Percentiles rank a stretch among this genome's conserved stretches.
These are phyloP conservation scores for Neonectria punicea DNA, from an alignment of 2,329 filamentous ascomycete genomes.

Conservation along the genomic window DNA sequence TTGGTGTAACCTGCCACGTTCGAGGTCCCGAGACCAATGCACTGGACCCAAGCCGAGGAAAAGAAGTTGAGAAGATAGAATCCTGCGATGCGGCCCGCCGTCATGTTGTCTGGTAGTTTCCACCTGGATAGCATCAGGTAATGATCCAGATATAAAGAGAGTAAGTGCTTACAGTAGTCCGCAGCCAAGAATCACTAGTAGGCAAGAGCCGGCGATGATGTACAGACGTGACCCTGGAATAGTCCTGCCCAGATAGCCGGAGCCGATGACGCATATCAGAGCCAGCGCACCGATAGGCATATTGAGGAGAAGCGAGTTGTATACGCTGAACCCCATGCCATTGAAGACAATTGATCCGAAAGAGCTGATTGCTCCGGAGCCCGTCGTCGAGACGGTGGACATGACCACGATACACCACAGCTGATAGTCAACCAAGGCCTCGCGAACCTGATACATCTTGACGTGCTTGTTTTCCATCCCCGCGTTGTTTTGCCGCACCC, in stretches of 20 bases:
- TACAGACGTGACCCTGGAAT: conserved; percentile 40
- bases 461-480: conserved; percentile 60
- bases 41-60: conserved; percentile 44
- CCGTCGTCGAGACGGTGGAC: conserved; percentile 44
- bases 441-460: conserved; percentile 59
- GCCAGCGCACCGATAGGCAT: conserved; percentile 46
- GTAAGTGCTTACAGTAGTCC: conserved; percentile 38
- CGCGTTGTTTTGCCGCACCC: conserved; percentile 62
- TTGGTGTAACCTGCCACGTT: conserved; percentile 49
- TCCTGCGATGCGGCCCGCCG: conserved; percentile 41
- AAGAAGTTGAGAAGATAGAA: conserved; percentile 47
- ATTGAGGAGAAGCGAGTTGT: conserved; percentile 48
- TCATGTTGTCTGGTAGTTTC: conserved; percentile 36
- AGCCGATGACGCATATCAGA: conserved; percentile 44
- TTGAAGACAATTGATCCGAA: conserved; percentile 49
- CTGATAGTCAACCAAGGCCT: conserved; percentile 61
- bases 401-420: conserved; percentile 53
- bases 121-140: conserved; percentile 20
- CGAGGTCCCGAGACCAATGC: conserved; percentile 46
- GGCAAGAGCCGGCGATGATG: conserved; percentile 39
- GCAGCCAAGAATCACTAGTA: conserved; percentile 45
- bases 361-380: conserved; percentile 43
- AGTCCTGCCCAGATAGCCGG: conserved; percentile 42
- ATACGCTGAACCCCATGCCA: conserved; percentile 48
- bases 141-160: too few relatives aligned